These are phyloP conservation scores for Magnusiomyces clavatus DNA, from an alignment of 1,139 yeast genomes.

Conservation along the genomic window DNA sequence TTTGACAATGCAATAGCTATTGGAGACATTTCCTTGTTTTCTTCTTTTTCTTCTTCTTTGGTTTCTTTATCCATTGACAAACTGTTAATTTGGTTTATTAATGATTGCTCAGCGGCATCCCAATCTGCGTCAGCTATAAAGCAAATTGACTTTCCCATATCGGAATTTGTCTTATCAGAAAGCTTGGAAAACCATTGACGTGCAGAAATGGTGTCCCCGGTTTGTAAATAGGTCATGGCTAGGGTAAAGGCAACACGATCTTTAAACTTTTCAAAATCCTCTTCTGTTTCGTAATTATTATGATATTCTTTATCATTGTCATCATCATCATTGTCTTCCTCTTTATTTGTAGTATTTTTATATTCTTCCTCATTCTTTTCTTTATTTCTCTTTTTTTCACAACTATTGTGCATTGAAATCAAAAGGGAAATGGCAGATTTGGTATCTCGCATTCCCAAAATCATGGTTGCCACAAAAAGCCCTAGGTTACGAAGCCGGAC, in stretches of 20 bases:
- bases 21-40: neutral
- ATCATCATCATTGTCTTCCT: neutral
- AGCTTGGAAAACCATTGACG: conserved; percentile 25
- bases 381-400: conserved; percentile 9
- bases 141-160: conserved; percentile 21
- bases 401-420: conserved; percentile 19
- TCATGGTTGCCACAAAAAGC: conserved; percentile 27
- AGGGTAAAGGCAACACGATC: conserved; percentile 18
- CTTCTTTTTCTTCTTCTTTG: neutral
- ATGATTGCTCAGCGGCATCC: conserved; percentile 16
- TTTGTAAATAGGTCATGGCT: conserved; percentile 24
- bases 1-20: conserved; percentile 12
- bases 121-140: conserved; percentile 27
- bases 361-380: conserved; percentile 1
- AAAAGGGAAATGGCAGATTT: conserved; percentile 29
- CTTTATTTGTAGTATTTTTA: neutral
- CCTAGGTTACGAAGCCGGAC: conserved; percentile 27
- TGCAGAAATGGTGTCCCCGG: conserved; percentile 27
- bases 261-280: conserved; percentile 11
- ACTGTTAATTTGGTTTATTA: neutral
- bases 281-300: neutral
- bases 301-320: neutral
- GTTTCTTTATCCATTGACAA: neutral
- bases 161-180: conserved; percentile 6
- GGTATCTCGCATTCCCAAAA: conserved; percentile 29